These are phyloP conservation scores for Botrytis galanthina DNA, from an alignment of 2,329 filamentous ascomycete genomes.

Conservation along the genomic window DNA sequence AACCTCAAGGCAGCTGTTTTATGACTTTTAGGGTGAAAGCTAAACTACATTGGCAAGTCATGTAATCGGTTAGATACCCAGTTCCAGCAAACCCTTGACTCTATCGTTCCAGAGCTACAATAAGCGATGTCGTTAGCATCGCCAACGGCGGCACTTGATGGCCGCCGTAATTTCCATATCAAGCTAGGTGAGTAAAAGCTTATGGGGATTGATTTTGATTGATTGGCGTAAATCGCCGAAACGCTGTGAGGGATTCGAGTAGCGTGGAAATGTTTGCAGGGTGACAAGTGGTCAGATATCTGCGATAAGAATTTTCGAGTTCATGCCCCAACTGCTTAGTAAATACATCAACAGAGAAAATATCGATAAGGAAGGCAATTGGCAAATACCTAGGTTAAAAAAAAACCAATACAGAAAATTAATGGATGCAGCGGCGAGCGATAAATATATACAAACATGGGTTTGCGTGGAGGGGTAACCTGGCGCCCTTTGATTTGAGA, in stretches of 20 bases:
- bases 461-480: conserved; percentile 19
- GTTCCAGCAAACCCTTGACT: neutral
- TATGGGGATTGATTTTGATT: neutral
- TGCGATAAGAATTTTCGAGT: neutral
- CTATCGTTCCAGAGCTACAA: neutral
- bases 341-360: neutral
- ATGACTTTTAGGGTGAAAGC: neutral
- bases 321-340: neutral
- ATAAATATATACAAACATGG: conserved; percentile 11
- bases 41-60: conserved; percentile 4
- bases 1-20: neutral
- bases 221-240: conserved; percentile 9
- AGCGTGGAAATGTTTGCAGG: neutral
- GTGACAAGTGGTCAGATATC: neutral
- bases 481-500: conserved; percentile 19
- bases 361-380: neutral
- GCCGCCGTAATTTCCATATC: neutral
- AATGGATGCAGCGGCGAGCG: conserved; percentile 11
- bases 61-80: conserved; percentile 7
- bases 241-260: neutral
- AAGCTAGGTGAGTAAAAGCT: neutral
- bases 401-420: neutral
- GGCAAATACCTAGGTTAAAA: neutral
- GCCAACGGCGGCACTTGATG: conserved; percentile 14
- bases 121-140: conserved; percentile 9